Conservation (phyloP, 495 filamentous ascomycete species). For the Pseudotulostoma volvatum region DNA sequence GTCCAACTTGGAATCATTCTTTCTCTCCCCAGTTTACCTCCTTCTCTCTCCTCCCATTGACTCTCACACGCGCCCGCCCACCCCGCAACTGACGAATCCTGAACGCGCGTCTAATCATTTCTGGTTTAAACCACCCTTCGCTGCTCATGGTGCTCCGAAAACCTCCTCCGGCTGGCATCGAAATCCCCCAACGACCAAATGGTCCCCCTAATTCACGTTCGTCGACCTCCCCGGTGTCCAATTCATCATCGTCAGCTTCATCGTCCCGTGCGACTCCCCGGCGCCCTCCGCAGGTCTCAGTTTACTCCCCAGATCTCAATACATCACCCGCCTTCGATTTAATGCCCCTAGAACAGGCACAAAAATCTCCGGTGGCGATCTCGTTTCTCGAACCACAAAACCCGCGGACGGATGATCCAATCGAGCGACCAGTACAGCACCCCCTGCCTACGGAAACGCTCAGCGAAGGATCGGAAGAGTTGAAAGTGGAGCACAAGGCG, state of each 20-base stretch:
- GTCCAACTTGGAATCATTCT: no score
- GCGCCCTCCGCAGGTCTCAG: constrained; percentile 19
- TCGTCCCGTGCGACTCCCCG: constrained; percentile 10
- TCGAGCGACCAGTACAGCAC: neutral
- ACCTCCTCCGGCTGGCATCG: constrained; percentile 26
- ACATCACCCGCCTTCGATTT: constrained; percentile 29
- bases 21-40: no score
- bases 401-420: neutral
- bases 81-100: no score
- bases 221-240: constrained; percentile 14
- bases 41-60: no score
- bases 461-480: constrained; percentile 3
- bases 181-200: constrained; percentile 22
- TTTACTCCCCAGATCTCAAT: constrained; percentile 28
- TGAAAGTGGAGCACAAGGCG: constrained; percentile 3
- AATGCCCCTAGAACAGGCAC: constrained; percentile 29
- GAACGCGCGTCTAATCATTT: no score
- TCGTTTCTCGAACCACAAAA: constrained; percentile 15
- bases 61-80: no score
- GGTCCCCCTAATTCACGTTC: constrained; percentile 14
- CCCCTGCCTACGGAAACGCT: constrained; percentile 1
- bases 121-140: no score
- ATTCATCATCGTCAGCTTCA: constrained; percentile 15
- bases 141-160: constrained; percentile 31
- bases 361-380: constrained; percentile 23